Percentiles rank a stretch among this genome's conserved stretches.
Evolutionary conservation across 306 rosid species (phyloP).

Genomic region (Lathyrus aphaca): DNA sequence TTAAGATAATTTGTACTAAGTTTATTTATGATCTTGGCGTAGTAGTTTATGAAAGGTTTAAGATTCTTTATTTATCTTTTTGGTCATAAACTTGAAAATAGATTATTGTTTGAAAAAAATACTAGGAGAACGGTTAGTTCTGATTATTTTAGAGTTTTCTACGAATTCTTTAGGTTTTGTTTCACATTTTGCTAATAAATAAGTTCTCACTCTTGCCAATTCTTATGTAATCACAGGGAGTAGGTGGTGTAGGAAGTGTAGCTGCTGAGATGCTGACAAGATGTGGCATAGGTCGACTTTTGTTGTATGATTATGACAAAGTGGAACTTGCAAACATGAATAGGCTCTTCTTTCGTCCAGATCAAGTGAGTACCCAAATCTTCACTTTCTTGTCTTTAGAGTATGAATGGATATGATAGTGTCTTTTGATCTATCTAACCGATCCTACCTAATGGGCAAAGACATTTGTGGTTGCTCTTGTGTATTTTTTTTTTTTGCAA

Average conservation of each 20-base stretch:
- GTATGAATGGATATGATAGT: background rate
- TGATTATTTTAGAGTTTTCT: background rate
- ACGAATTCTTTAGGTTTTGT: constrained; percentile 10
- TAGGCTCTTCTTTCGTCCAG: constrained; percentile 95
- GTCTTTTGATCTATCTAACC: background rate
- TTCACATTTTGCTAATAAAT: constrained; percentile 13
- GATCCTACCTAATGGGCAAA: background rate
- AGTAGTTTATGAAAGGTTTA: background rate
- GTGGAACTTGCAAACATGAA: constrained; percentile 99
- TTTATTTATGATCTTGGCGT: background rate
- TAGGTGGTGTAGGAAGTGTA: constrained; percentile 98
- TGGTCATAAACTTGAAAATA: constrained; percentile 25
- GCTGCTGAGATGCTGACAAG: constrained; percentile 99
- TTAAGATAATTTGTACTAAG: constrained; percentile 10
- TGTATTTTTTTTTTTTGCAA: background rate
- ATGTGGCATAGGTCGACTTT: constrained; percentile 97
- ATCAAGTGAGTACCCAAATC: constrained; percentile 60
- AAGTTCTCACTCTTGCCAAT: constrained; percentile 22
- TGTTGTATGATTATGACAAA: constrained; percentile 96
- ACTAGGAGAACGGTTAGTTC: background rate
- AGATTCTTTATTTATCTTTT: constrained; percentile 15
- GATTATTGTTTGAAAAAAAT: background rate
- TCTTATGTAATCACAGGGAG: constrained; percentile 64
- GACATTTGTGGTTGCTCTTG: background rate
- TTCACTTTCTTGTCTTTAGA: constrained; percentile 26